Evolutionary conservation across 495 filamentous ascomycete genomes (phyloP).

Genomic region (Lepraria neglecta): DNA sequence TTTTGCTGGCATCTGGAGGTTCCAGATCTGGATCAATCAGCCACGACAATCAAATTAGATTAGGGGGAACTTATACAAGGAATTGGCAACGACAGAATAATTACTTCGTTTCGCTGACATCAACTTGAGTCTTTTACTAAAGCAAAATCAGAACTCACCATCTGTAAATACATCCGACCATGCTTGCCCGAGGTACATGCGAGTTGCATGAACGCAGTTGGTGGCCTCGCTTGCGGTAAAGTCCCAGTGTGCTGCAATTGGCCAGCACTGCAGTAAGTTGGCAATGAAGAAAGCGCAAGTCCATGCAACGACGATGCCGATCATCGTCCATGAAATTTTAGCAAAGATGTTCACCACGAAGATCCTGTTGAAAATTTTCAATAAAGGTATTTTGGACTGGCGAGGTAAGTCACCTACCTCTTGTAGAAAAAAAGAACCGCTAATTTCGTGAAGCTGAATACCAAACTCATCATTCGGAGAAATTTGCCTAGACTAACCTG

Average conservation of each 20-base stretch:
- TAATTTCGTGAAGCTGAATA: constrained; percentile 9
- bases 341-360: constrained; percentile 4
- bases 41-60: neutral
- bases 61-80: neutral
- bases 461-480: neutral
- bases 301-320: constrained; percentile 7
- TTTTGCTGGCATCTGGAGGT: constrained; percentile 10
- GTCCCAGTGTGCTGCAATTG: constrained; percentile 8
- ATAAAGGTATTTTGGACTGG: neutral
- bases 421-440: constrained; percentile 14
- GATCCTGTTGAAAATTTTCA: neutral
- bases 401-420: neutral
- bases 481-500: neutral
- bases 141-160: no score
- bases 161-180: constrained; percentile 16
- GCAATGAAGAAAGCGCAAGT: constrained; percentile 13
- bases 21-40: constrained; percentile 8
- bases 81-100: constrained; percentile 1
- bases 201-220: constrained; percentile 2
- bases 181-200: constrained; percentile 14
- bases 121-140: no score
- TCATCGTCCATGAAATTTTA: constrained; percentile 12
- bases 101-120: neutral
- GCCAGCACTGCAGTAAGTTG: constrained; percentile 14
- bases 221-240: neutral